These are phyloP conservation scores for Pleurotus giganteus DNA, from an alignment of 768 basidiomycete genomes.

Conservation along the genomic window DNA sequence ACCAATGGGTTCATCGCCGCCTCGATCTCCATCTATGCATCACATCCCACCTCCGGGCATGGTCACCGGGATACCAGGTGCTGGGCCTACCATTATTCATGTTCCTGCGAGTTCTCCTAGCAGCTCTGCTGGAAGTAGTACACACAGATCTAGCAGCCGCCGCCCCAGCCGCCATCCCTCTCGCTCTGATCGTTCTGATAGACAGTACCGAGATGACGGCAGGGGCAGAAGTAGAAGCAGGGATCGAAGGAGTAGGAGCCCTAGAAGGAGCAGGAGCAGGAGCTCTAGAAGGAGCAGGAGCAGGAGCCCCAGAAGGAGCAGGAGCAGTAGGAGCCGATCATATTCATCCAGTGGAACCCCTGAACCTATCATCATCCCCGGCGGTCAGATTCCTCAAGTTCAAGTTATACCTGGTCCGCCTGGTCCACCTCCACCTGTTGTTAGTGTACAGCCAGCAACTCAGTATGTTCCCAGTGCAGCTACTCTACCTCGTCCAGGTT, in stretches of 20 bases:
- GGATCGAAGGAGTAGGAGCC: too few relatives aligned
- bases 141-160: constrained; percentile 8
- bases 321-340: constrained; percentile 12
- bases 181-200: constrained; percentile 8
- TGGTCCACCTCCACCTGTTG: constrained; percentile 13
- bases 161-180: constrained; percentile 12
- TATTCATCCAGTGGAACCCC: background rate
- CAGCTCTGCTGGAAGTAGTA: constrained; percentile 12
- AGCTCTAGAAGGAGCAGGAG: constrained; percentile 16
- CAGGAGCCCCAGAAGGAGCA: constrained; percentile 14
- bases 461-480: constrained; percentile 17
- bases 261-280: constrained; percentile 13
- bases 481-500: constrained; percentile 17
- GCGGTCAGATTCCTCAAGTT: constrained; percentile 9
- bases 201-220: background rate
- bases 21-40: background rate
- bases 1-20: constrained; percentile 5
- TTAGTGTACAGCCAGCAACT: constrained; percentile 12
- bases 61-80: background rate
- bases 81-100: constrained; percentile 3
- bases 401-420: constrained; percentile 5
- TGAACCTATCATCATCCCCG: background rate
- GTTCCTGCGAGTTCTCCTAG: constrained; percentile 8
- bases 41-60: constrained; percentile 4
- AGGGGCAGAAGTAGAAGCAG: constrained; percentile 12